Evolutionary conservation across 2,329 filamentous ascomycete species (phyloP), one percentile per base, ranked within the genome.

Genomic region (Xylaria sp.): DNA sequence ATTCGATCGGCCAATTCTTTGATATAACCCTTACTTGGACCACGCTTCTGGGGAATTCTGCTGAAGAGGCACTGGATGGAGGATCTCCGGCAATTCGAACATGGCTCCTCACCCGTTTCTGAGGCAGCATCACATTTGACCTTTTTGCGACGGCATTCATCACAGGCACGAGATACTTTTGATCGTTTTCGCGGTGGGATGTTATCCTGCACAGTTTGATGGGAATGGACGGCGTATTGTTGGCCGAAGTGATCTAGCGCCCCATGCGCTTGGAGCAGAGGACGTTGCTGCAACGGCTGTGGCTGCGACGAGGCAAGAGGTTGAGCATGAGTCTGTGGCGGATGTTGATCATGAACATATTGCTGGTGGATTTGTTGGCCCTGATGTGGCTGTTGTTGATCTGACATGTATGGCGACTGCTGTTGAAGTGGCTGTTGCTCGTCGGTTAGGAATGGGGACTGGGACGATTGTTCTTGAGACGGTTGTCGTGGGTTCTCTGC

Each of bases 11-110:
- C 92, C 21, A 97, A 84, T 75, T 96, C 92, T 74, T 96, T 96
- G 75, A 97, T 97, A 71, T 96, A 96, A 84, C 93, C 93, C 84
- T 96, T 97, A 73, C 90, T 95, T 2, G 93, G 92, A 1, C 93
- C 92, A 64, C 92, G 85, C 77, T 95, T 96, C 83, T 95, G 92
- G 0, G 92, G 92, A 57, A 95, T 89, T 53, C 93, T 86, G 76
- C 91, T 96, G 74, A 96, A 97, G 19, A 93, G 84, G 77, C 93
- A 97, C 21, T 82, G 81, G n/a, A 88, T 85, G n/a, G 86, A 85
- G 7, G 91, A 89, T 56, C 92, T 87, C 57, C 88, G 87, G 75
- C 93, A 96, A 72, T 92, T 94, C 2, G 90, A 91, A 72, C 93
- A 97, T 5, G 90, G 88, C 61, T 88, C 86, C 17, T 90, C 86